Conservation (phyloP, 148 eudicot genomes). For the Suaeda aralocaspica region DNA sequence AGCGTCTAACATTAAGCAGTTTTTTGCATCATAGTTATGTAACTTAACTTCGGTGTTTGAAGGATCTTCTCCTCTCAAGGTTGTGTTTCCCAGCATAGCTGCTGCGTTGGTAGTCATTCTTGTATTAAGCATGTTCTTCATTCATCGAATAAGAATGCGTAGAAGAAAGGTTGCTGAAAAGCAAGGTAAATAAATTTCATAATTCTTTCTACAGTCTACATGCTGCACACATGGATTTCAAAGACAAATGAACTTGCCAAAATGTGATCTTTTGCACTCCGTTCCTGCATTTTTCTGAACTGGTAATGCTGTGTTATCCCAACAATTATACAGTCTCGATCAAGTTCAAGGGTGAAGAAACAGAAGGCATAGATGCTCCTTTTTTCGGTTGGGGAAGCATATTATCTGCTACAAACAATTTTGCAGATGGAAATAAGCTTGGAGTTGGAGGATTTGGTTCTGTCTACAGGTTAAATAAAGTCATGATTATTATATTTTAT, state of each 20-base stretch:
- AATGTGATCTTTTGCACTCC: background rate
- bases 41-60: background rate
- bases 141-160: background rate
- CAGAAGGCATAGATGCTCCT: conserved; percentile 21
- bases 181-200: conserved; percentile 5
- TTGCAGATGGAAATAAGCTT: conserved; percentile 27
- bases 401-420: conserved; percentile 25
- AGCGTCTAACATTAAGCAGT: background rate
- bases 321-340: conserved; percentile 14
- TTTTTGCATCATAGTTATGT: background rate
- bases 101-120: conserved; percentile 12
- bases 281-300: background rate
- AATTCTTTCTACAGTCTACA: background rate
- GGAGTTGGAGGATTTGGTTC: conserved; percentile 32
- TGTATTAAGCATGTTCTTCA: conserved; percentile 6
- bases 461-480: conserved; percentile 22
- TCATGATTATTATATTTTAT: background rate
- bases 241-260: background rate
- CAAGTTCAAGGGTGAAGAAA: conserved; percentile 21
- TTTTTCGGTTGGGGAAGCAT: conserved; percentile 26
- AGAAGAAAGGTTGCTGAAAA: conserved; percentile 10
- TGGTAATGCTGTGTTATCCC: background rate
- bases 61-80: conserved; percentile 9
- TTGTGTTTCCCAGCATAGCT: conserved; percentile 19
- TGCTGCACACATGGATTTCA: no score